Conservation (phyloP, 805 yeast species). For the Isabelozyma rhagii region DNA sequence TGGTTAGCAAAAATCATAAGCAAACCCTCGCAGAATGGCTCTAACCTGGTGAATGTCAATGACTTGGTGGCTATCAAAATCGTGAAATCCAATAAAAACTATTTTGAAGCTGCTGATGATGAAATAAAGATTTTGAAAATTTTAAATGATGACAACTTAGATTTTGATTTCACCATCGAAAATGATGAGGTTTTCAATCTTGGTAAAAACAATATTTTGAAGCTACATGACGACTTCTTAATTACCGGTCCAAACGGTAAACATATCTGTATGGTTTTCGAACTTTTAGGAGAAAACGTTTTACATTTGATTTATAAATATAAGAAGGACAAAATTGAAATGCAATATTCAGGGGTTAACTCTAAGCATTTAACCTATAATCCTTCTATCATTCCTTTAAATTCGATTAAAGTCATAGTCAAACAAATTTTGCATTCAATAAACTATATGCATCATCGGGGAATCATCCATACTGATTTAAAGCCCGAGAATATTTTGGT, state of each 20-base stretch:
- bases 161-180: constrained; percentile 6
- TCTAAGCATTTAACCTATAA: neutral
- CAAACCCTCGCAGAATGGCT: neutral
- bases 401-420: constrained; percentile 52
- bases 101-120: constrained; percentile 62
- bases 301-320: constrained; percentile 49
- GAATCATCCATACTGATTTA: constrained; percentile 40
- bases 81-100: constrained; percentile 51
- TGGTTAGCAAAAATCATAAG: constrained; percentile 52
- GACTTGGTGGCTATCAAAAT: constrained; percentile 61
- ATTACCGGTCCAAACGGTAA: constrained; percentile 61
- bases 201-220: constrained; percentile 52
- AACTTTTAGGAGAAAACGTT: constrained; percentile 60
- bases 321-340: constrained; percentile 14
- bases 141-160: constrained; percentile 11
- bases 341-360: constrained; percentile 1
- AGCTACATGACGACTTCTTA: constrained; percentile 52
- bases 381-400: constrained; percentile 38
- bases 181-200: constrained; percentile 19
- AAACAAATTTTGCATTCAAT: constrained; percentile 54
- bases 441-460: constrained; percentile 52
- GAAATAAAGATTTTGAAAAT: constrained; percentile 52
- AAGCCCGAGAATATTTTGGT: constrained; percentile 39
- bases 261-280: constrained; percentile 66
- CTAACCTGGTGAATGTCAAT: constrained; percentile 7